Conservation (phyloP, 1,284 basidiomycete genomes). For the Pseudozyma sp. region DNA sequence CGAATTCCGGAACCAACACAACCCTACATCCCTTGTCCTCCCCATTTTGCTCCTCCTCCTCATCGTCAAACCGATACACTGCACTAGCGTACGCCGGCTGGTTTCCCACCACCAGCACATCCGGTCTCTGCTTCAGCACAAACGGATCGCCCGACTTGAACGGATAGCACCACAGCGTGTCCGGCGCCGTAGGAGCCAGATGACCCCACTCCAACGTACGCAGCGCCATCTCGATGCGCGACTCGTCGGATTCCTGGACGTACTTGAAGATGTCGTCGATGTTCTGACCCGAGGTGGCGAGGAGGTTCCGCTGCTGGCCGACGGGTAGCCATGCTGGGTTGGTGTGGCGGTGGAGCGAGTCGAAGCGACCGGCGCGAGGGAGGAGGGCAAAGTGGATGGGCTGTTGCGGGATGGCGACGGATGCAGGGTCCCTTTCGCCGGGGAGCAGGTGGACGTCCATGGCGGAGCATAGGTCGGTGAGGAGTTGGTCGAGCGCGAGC, state of each 20-base stretch:
- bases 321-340: conserved; percentile 88
- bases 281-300: conserved; percentile 90
- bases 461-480: conserved; percentile 76
- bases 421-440: conserved; percentile 86
- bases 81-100: conserved; percentile 76
- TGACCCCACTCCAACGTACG: conserved; percentile 92
- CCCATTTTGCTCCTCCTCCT: conserved; percentile 61
- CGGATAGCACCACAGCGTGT: conserved; percentile 97
- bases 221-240: conserved; percentile 77
- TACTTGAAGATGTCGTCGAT: conserved; percentile 97
- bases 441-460: conserved; percentile 77
- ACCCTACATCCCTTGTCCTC: conserved; percentile 74
- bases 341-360: conserved; percentile 82
- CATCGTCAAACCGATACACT: conserved; percentile 68
- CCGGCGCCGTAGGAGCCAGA: conserved; percentile 95
- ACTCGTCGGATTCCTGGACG: conserved; percentile 69
- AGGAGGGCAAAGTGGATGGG: conserved; percentile 92
- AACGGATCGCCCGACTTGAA: conserved; percentile 91
- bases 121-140: conserved; percentile 82
- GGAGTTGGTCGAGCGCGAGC: conserved; percentile 76
- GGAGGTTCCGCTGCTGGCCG: conserved; percentile 72
- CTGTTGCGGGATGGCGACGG: conserved; percentile 91
- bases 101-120: conserved; percentile 92
- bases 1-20: conserved; percentile 85
- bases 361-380: conserved; percentile 73